A percentile compares a stretch with the other conserved stretches of the same genome.
phyloP scores from a whole-genome alignment of 1,284 basidiomycete species.

The Phellopilus nigrolimitatus region DNA sequence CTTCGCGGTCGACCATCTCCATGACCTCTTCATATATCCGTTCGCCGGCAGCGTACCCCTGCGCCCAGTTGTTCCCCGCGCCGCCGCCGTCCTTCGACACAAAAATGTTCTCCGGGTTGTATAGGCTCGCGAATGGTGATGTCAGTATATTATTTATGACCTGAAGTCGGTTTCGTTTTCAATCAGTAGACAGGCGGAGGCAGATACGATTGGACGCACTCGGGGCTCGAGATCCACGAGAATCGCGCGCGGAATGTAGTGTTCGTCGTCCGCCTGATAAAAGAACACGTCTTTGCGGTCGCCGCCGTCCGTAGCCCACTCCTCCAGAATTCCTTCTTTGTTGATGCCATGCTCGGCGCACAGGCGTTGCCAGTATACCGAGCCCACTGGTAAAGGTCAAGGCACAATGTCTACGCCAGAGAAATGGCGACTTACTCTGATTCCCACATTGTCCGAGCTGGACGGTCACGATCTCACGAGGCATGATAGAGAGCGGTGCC shows the following conservation, averaged over 20 bases:
- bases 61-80: constrained; percentile 99
- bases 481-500: constrained; percentile 44
- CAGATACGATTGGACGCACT: too few species aligned
- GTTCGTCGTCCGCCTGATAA: constrained; percentile 99
- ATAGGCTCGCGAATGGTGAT: constrained; percentile 90
- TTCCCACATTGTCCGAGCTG: constrained; percentile 96
- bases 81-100: constrained; percentile 94
- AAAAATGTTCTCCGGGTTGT: constrained; percentile 99
- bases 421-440: constrained; percentile 56
- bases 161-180: too few species aligned
- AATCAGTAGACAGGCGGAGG: too few species aligned
- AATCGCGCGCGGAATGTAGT: constrained; percentile 97
- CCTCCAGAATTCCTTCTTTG: constrained; percentile 88
- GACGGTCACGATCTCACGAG: constrained; percentile 82
- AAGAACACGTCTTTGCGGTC: constrained; percentile 99
- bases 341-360: constrained; percentile 96
- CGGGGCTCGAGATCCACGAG: constrained; percentile 97
- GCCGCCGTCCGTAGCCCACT: constrained; percentile 90
- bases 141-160: constrained; percentile 94
- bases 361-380: constrained; percentile 92
- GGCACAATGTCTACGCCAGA: neutral
- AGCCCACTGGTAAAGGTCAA: constrained; percentile 59
- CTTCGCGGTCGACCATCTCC: constrained; percentile 99
- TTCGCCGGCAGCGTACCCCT: constrained; percentile 89
- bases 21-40: constrained; percentile 94